Percentiles rank a stretch among this genome's conserved stretches.
Evolutionary conservation across 2,329 filamentous ascomycete species (phyloP).

Genomic region (Hypoxylon sp.): DNA sequence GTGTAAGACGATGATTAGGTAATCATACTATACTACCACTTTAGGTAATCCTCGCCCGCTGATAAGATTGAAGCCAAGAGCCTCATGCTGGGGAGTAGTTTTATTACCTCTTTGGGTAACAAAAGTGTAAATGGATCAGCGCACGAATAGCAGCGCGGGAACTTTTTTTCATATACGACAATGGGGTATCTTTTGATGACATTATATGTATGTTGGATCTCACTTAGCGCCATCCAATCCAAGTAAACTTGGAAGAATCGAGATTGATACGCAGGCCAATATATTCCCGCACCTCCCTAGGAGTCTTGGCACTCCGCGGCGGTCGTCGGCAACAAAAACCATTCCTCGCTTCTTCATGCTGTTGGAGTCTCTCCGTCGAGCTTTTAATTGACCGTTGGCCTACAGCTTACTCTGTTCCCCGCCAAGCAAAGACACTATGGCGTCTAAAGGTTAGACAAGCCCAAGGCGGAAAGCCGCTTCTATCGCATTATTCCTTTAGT

Average conservation of each 20-base stretch:
- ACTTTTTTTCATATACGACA: conserved; percentile 3
- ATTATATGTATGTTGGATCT: conserved; percentile 10
- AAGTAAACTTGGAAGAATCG: conserved; percentile 34
- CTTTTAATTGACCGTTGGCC: conserved; percentile 41
- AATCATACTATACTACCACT: conserved; percentile 10
- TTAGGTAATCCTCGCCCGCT: conserved; percentile 27
- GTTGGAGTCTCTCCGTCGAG: conserved; percentile 23
- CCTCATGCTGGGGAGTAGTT: conserved; percentile 11
- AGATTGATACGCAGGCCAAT: conserved; percentile 44
- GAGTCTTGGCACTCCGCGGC: conserved; percentile 38
- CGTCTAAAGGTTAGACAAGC: conserved; percentile 25
- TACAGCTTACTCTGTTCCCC: conserved; percentile 39
- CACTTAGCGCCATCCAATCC: conserved; percentile 33
- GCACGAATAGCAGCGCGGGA: background rate
- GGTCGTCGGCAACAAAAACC: conserved; percentile 40
- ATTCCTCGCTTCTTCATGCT: conserved; percentile 29
- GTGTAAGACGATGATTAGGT: conserved; percentile 21
- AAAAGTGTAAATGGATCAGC: background rate
- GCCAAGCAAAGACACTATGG: conserved; percentile 34
- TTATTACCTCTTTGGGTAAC: conserved; percentile 12
- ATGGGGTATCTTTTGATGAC: conserved; percentile 7
- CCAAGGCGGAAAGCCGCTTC: conserved; percentile 35
- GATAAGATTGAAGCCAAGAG: conserved; percentile 25
- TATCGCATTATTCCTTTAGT: conserved; percentile 41
- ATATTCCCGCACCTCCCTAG: conserved; percentile 44